Conservation (phyloP, 352 stramenopile genomes). For the Phytophthora sojae region DNA sequence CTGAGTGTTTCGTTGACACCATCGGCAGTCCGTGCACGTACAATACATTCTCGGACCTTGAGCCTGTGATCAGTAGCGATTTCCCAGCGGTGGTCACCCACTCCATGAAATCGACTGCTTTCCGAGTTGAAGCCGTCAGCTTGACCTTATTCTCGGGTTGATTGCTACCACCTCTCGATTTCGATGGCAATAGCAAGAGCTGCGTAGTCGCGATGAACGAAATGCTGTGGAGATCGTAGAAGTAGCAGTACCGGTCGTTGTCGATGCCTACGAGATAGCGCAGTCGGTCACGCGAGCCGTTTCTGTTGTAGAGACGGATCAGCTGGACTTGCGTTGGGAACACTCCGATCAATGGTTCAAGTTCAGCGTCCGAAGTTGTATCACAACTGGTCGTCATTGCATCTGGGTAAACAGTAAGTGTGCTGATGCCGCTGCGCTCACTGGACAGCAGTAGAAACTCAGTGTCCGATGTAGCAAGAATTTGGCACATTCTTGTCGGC, state of each 20-base stretch:
- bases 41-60: slow-evolving; percentile 30
- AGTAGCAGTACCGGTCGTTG: slow-evolving; percentile 51
- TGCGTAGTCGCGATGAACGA: slow-evolving; percentile 48
- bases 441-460: slow-evolving; percentile 35
- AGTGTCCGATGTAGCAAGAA: slow-evolving; percentile 24
- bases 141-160: slow-evolving; percentile 9
- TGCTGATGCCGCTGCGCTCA: slow-evolving; percentile 23
- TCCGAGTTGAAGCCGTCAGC: slow-evolving; percentile 2
- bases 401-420: slow-evolving; percentile 15
- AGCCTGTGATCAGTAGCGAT: slow-evolving; percentile 43
- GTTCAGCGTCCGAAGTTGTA: neutral
- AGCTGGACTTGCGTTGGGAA: slow-evolving; percentile 39
- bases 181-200: slow-evolving; percentile 30
- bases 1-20: slow-evolving; percentile 35
- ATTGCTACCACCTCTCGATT: slow-evolving; percentile 12
- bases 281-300: slow-evolving; percentile 10
- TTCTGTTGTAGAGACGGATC: slow-evolving; percentile 28
- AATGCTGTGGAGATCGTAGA: slow-evolving; percentile 42
- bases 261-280: slow-evolving; percentile 48
- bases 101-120: slow-evolving; percentile 33
- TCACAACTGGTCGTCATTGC: neutral
- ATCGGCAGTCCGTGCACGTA: slow-evolving; percentile 59
- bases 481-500: slow-evolving; percentile 17
- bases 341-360: slow-evolving; percentile 24
- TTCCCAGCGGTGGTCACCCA: slow-evolving; percentile 36